phyloP scores from a whole-genome alignment of 176 grass and related monocot species.

The Musa troglodytarum region DNA sequence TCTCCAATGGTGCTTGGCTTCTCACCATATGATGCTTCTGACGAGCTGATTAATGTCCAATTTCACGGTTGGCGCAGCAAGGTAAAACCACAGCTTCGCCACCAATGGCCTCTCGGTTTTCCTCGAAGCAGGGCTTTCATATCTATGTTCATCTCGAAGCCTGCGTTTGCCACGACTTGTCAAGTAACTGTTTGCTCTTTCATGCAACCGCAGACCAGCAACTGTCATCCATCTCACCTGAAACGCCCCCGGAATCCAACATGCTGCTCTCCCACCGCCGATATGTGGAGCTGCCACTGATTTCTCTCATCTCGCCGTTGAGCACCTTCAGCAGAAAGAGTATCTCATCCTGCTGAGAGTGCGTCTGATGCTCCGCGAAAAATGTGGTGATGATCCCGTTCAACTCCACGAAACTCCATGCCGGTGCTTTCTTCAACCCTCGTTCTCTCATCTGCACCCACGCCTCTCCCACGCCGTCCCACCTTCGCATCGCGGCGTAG shows the following conservation, averaged over 20 bases:
- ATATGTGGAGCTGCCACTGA: background rate
- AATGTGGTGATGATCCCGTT: conserved; percentile 19
- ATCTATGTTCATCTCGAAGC: too few relatives aligned
- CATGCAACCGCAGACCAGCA: too few relatives aligned
- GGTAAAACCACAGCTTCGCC: too few relatives aligned
- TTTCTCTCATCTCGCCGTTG: conserved; percentile 18
- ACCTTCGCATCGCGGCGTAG: conserved; percentile 17
- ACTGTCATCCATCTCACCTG: background rate
- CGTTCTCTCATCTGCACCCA: conserved; percentile 22
- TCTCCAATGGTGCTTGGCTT: too few relatives aligned
- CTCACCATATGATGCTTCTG: too few relatives aligned
- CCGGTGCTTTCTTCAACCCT: conserved; percentile 21
- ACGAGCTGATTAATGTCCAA: too few relatives aligned
- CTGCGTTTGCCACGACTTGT: too few relatives aligned
- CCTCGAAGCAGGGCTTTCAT: too few relatives aligned
- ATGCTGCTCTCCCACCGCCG: background rate
- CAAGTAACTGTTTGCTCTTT: too few relatives aligned
- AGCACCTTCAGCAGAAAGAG: background rate
- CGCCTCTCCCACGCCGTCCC: conserved; percentile 15
- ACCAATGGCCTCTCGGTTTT: too few relatives aligned
- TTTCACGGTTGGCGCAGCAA: too few relatives aligned
- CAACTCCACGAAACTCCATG: conserved; percentile 22
- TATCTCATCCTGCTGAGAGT: conserved; percentile 6
- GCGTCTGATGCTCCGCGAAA: conserved; percentile 11
- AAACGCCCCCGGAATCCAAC: background rate